Conservation (phyloP, 352 stramenopile species). For the Phytopythium ostracodes region DNA sequence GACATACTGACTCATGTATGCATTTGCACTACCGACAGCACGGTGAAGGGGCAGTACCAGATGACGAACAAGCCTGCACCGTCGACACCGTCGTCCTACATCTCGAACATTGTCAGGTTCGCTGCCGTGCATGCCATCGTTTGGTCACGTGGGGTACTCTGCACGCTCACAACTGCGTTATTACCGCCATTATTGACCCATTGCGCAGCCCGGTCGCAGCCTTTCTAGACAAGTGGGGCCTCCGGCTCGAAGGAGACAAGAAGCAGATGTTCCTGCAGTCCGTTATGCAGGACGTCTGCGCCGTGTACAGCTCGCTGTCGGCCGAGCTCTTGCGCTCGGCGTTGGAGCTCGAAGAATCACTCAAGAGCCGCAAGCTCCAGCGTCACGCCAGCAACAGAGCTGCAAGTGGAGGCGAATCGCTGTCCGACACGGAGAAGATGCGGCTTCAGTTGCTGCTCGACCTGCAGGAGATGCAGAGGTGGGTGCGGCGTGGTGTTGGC, state of each 20-base stretch:
- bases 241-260: conserved; percentile 36
- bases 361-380: conserved; percentile 87
- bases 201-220: conserved; percentile 60
- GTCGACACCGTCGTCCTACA: conserved; percentile 64
- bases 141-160: too few relatives aligned
- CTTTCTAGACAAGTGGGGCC: conserved; percentile 73
- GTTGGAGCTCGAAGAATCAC: conserved; percentile 76
- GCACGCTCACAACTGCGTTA: too few relatives aligned
- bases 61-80: conserved; percentile 87
- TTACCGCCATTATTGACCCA: too few relatives aligned
- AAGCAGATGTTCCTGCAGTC: conserved; percentile 43
- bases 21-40: conserved; percentile 19
- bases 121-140: too few relatives aligned
- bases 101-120: conserved; percentile 71
- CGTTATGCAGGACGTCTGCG: conserved; percentile 58
- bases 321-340: conserved; percentile 72
- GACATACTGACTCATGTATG: neutral
- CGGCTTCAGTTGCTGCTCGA: conserved; percentile 74
- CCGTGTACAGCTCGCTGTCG: conserved; percentile 61
- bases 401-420: conserved; percentile 13
- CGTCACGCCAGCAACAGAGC: conserved; percentile 31
- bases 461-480: conserved; percentile 70
- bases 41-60: conserved; percentile 87
- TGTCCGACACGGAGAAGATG: conserved; percentile 88
- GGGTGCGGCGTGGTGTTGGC: conserved; percentile 8